A percentile compares a stretch with the other conserved stretches of the same genome.
Conservation (phyloP, 2,329 filamentous ascomycete species). For the Penicillium italicum region DNA sequence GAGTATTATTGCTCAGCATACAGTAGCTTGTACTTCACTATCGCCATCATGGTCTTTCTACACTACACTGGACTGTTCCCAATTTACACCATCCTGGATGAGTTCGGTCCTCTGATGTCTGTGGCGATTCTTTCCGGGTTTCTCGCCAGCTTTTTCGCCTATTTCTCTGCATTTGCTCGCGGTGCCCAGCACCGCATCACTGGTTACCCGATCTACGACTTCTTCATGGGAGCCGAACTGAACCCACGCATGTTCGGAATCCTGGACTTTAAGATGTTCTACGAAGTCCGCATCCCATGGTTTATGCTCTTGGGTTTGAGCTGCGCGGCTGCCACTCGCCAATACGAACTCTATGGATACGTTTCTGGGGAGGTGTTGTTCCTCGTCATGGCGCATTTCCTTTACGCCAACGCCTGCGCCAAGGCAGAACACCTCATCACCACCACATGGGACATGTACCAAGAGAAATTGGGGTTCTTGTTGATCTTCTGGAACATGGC, state of each 20-base stretch:
- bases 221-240: constrained; percentile 84
- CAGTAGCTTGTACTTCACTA: constrained; percentile 79
- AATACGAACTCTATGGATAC: constrained; percentile 79
- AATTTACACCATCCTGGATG: constrained; percentile 84
- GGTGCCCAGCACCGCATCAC: constrained; percentile 90
- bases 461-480: constrained; percentile 96
- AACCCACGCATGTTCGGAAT: constrained; percentile 80
- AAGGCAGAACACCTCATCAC: constrained; percentile 90
- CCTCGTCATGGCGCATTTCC: constrained; percentile 79
- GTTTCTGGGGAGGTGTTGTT: constrained; percentile 78
- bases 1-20: constrained; percentile 91
- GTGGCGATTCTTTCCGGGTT: constrained; percentile 91
- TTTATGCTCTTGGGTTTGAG: constrained; percentile 77
- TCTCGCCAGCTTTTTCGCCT: constrained; percentile 74
- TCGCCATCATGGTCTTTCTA: constrained; percentile 62
- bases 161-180: constrained; percentile 75
- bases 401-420: constrained; percentile 85
- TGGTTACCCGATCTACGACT: constrained; percentile 73
- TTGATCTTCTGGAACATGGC: constrained; percentile 96
- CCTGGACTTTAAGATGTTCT: constrained; percentile 92
- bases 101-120: constrained; percentile 88
- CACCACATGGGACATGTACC: constrained; percentile 93
- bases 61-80: constrained; percentile 82
- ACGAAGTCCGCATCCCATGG: constrained; percentile 91
- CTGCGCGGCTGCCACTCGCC: constrained; percentile 63